Evolutionary conservation across 805 yeast species (phyloP).

Genomic region (Scheffersomyces lignosus): DNA sequence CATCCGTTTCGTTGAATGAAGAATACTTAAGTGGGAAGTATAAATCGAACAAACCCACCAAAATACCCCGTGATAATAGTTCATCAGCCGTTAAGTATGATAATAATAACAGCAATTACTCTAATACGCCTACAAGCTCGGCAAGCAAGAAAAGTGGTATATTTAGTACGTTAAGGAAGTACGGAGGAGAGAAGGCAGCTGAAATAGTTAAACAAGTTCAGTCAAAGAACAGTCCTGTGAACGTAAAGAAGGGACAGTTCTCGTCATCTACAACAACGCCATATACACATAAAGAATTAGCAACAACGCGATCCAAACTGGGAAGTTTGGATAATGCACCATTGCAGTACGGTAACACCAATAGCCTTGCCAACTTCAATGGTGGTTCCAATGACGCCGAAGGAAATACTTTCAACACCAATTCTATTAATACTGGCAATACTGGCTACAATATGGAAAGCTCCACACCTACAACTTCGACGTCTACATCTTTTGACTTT

Average conservation of each 20-base stretch:
- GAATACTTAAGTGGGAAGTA: slow-evolving; percentile 13
- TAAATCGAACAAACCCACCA: not conserved
- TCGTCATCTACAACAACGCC: not conserved
- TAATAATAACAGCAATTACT: too few relatives aligned
- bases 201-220: slow-evolving; percentile 35
- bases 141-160: slow-evolving; percentile 29
- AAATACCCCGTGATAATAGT: too few relatives aligned
- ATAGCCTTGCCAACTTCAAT: too few relatives aligned
- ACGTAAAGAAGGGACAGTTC: not conserved
- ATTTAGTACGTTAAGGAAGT: slow-evolving; percentile 41
- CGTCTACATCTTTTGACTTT: not conserved
- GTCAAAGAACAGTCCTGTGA: not conserved
- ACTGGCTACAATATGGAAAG: not conserved
- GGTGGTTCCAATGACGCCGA: too few relatives aligned
- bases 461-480: not conserved
- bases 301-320: not conserved
- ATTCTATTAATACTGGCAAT: not conserved
- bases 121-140: too few relatives aligned
- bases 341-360: too few relatives aligned
- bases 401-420: too few relatives aligned
- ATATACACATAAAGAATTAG: not conserved
- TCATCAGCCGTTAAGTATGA: not conserved
- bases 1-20: slow-evolving; percentile 8
- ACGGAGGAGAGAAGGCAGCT: slow-evolving; percentile 40
- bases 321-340: not conserved